Evolutionary conservation across 176 grass and related monocot species (phyloP), one percentile per base, ranked within the genome.

Genomic region (bread wheat (Triticum aestivum)): DNA sequence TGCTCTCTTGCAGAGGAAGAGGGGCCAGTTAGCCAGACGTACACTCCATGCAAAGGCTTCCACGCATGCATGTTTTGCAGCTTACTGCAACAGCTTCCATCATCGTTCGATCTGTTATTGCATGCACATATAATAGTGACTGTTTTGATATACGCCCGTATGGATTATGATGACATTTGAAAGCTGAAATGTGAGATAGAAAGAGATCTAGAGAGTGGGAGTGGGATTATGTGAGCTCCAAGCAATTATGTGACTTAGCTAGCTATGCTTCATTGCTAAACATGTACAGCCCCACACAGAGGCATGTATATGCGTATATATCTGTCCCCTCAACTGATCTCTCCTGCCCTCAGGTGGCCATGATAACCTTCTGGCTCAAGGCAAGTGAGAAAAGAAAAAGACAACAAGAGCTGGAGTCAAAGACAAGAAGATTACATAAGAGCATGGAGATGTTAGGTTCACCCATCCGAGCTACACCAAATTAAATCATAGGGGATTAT

Each of bases 381-480:
- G 89, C 62, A 91, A 70, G 62, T 85, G 82, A 93, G 88, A 88
- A 89, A 80, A 30, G 89, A 79, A 84, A 88, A 96, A 78, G 91
- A 94, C 79, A 86, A 93, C 90, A 91, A 92, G 90, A 88, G 82
- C 94, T 96, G 92, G 97, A 96, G 97, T 98, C 97, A 96, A 96
- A 98, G 92, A 94, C 90, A 94, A 96, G 97, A 94, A 92, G 90
- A 94, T 88, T 80, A 84, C 68, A 35, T 35, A 34, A 30, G 33
- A 26, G 6, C 54, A 63, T 42, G 10, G 1, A 91, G 73, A 72
- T 82, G 86, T 51, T 73, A 82, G 86, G 86, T 78, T 65, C 77
- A 88, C 71, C 52, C 64, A 34, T 80, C 27, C 61, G 7, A 64
- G 20, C 1, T 75, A 80, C 77, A 70, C 49, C 6, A 26, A 8